Evolutionary conservation across 495 filamentous ascomycete genomes (phyloP), one percentile per base, ranked within the genome.

Genomic region (Pyrenula massariospora): DNA sequence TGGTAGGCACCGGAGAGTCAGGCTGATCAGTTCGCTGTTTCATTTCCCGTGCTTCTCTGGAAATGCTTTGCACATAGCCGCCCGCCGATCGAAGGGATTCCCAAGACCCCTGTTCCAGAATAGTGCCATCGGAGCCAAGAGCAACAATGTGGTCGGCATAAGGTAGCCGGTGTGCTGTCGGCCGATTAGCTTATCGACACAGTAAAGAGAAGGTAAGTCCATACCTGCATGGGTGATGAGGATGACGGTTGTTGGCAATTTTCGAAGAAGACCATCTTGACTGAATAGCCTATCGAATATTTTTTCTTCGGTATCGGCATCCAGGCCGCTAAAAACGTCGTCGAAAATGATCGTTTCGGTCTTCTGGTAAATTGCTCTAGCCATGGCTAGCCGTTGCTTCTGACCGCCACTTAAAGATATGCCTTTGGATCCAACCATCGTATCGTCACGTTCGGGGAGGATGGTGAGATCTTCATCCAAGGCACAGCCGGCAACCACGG

Each of bases 111-210:
- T 83, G 79, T 56, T 83, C 78, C 2, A 52, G 25, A 22, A 80
- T 68, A 15, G 65, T 63, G 12, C 77, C 72, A 2, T 74, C 62
- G 12, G 66, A 63, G 23, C 73, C 69, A 19, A 84, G 63, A 3
- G 78, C 72, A 23, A 83, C 63, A 50, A 83, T 73, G 19, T 78
- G 68, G 58, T 83, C 77, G 10, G 77, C 68, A 56, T 70, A 77
- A 2, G 74, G 68, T 12, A 78, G 70, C 48, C 77, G 73, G 53
- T 73, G 70, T 0, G 75, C 72, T 72, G 52, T 10, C 50, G 55
- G 69, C 15, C 15, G 5, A 15, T 42, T 8, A 42, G 31, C 8
- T 42, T 42, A 15, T 15, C 31, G 31, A 42, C 31, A 8, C 15
- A 5, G 8, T 42, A 8, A 5, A 5, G 31, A 42, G 15, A 52